Evolutionary conservation across 192 early-diverging fungal species (phyloP), one percentile per base, ranked within the genome.

Genomic region (Linderina pennispora): DNA sequence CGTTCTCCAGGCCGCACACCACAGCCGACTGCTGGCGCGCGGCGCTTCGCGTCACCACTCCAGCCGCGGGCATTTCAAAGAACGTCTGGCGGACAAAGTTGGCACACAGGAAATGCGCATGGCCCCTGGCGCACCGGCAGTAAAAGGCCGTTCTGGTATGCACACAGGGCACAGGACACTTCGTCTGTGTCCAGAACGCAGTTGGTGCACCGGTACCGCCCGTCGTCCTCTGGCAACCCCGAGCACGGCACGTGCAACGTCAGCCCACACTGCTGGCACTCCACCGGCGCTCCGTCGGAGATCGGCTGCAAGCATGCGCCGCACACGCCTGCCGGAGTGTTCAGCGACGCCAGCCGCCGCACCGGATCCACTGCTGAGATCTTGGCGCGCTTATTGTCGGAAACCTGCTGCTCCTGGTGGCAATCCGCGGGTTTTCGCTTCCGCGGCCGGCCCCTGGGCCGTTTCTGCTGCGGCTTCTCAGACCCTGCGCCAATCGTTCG

Each of bases 111-210:
- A 53, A 61, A 18, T 75, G 72, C 31, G 51, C 72, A 65, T n/a
- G n/a, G n/a, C n/a, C n/a, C n/a, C n/a, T n/a, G n/a, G n/a, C n/a
- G 18, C 0, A 53, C 33, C 2, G 54, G 56, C 23, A 63, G 43
- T 23, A 75, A 14, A 7, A 62, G 45, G 1, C 72, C 72, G 38
- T 75, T 75, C 43, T 56, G 57, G 45, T 42, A 55, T 10, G 60
- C 48, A 23, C 72, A 75, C 25, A 75, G 52, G 2, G 42, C 28
- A 36, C 72, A 75, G 2, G 49, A 41, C 8, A 75, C 53, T 43
- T 67, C 60, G 21, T 62, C 56, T 1, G 61, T 67, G 36, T 63
- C 65, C 60, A 75, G 55, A 36, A 57, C 53, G 35, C 72, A 75
- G 32, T 67, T 67, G 25, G 61, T 55, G 20, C 72, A 75, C 36